These are phyloP conservation scores for Crithidia brevicula DNA, from an alignment of 208 protist genomes.

Conservation along the genomic window DNA sequence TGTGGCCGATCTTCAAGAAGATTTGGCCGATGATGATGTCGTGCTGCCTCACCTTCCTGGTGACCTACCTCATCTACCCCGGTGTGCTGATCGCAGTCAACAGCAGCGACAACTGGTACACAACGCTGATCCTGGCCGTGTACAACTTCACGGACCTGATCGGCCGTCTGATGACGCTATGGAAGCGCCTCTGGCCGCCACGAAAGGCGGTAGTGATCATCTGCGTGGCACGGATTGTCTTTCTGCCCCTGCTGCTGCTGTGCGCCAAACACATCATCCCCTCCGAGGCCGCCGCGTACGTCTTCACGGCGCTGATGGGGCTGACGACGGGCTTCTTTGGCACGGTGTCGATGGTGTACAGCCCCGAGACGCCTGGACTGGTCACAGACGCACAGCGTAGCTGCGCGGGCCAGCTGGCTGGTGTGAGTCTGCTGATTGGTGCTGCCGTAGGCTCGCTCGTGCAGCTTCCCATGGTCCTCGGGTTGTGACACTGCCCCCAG, in stretches of 20 bases:
- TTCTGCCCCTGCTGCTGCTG: slow-evolving; percentile 75
- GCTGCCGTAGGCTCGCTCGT: slow-evolving; percentile 62
- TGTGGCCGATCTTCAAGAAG: slow-evolving; percentile 58
- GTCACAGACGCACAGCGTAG: slow-evolving; percentile 51
- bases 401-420: slow-evolving; percentile 56
- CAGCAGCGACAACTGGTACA: slow-evolving; percentile 56
- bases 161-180: slow-evolving; percentile 47
- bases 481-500: background rate
- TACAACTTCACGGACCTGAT: slow-evolving; percentile 70
- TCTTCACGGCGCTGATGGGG: slow-evolving; percentile 49
- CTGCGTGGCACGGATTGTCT: slow-evolving; percentile 48
- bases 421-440: slow-evolving; percentile 60
- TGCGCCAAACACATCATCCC: slow-evolving; percentile 61
- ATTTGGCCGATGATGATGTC: slow-evolving; percentile 78
- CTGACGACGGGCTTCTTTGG: slow-evolving; percentile 79
- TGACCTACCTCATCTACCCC: slow-evolving; percentile 75
- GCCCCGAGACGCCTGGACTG: slow-evolving; percentile 39
- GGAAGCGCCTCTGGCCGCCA: slow-evolving; percentile 51
- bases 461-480: slow-evolving; percentile 35
- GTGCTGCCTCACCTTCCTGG: slow-evolving; percentile 54
- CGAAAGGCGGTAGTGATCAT: slow-evolving; percentile 39
- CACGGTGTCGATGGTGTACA: slow-evolving; percentile 74
- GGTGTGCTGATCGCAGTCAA: slow-evolving; percentile 66
- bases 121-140: slow-evolving; percentile 61
- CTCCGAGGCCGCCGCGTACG: slow-evolving; percentile 43